Evolutionary conservation across 192 early-diverging fungal genomes (phyloP).

Genomic region (Backusella morwellensis): DNA sequence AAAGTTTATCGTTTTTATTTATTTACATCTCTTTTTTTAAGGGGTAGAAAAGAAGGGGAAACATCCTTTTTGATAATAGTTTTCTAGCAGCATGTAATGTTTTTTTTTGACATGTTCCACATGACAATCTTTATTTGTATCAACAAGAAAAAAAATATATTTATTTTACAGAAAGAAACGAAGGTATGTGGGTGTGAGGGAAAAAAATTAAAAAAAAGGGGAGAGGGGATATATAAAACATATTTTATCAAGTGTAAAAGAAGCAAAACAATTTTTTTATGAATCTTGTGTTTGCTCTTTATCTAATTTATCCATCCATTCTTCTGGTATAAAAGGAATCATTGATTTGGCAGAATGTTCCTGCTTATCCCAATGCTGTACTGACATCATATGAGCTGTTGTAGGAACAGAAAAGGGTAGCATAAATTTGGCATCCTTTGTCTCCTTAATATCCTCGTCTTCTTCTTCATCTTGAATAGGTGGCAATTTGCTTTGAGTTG

Average conservation of each 20-base stretch:
- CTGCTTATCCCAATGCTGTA: not conserved
- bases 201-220: not conserved
- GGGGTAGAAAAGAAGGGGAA: not conserved
- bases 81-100: not conserved
- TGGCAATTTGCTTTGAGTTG: not conserved
- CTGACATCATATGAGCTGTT: conserved; percentile 34
- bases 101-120: not conserved
- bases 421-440: conserved; percentile 51
- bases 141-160: not conserved
- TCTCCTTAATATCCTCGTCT: conserved; percentile 31
- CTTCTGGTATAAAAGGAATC: conserved; percentile 29
- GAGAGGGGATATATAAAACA: not conserved
- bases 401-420: conserved; percentile 65
- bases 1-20: not conserved
- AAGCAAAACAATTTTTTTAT: not conserved
- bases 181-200: not conserved
- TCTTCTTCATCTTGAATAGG: conserved; percentile 11
- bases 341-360: not conserved
- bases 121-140: not conserved
- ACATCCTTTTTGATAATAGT: not conserved
- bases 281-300: not conserved
- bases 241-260: not conserved
- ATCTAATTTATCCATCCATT: conserved; percentile 34
- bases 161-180: not conserved
- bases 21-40: not conserved